Evolutionary conservation across 2,329 filamentous ascomycete genomes (phyloP).

Genomic region (Fusarium equiseti): DNA sequence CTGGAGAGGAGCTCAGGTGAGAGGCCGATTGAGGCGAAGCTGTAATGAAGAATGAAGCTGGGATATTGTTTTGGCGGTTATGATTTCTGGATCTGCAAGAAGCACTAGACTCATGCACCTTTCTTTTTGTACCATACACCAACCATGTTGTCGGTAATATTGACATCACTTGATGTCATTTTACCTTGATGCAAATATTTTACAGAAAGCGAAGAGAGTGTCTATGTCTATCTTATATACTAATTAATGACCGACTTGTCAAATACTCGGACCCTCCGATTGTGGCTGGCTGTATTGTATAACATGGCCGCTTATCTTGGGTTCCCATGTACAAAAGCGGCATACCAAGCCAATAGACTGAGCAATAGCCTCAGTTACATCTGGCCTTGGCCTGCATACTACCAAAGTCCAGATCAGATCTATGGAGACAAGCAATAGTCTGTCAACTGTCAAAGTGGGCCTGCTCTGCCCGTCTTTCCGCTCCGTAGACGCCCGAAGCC

Average conservation of each 20-base stretch:
- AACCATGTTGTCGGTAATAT: not conserved
- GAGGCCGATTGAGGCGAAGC: conserved; percentile 52
- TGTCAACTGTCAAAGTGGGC: conserved; percentile 9
- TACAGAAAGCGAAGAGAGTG: conserved; percentile 3
- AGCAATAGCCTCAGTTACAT: not conserved
- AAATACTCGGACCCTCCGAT: not conserved
- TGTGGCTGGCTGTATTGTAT: conserved; percentile 18
- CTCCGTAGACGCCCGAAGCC: conserved; percentile 43
- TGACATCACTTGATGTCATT: conserved; percentile 15
- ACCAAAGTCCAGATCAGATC: conserved; percentile 11
- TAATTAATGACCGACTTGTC: not conserved
- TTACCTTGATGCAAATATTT: not conserved
- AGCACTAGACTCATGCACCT: not conserved
- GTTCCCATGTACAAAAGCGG: conserved; percentile 4
- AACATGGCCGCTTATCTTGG: conserved; percentile 9
- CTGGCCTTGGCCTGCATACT: conserved; percentile 14
- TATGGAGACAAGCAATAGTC: conserved; percentile 1
- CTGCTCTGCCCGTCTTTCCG: conserved; percentile 6
- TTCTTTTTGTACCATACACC: not conserved
- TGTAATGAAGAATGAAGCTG: conserved; percentile 46
- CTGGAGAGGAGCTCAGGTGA: conserved; percentile 55
- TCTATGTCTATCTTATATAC: conserved; percentile 7
- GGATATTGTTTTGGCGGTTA: not conserved
- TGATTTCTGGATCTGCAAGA: not conserved
- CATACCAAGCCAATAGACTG: conserved; percentile 31